Evolutionary conservation across 345 rosid species (phyloP).

Genomic region (Hirschfeldia incana): DNA sequence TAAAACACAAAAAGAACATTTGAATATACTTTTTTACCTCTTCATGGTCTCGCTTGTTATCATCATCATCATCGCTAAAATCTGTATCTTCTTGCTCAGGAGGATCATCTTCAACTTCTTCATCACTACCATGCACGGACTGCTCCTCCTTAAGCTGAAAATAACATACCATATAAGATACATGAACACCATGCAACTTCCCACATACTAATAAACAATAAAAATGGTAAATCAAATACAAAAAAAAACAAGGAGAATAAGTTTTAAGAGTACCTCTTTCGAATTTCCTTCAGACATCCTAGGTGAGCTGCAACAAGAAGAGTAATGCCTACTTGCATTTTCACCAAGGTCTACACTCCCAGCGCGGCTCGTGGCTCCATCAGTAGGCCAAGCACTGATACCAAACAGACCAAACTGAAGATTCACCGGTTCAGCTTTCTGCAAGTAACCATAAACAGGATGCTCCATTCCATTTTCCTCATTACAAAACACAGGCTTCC

Average conservation of each 20-base stretch:
- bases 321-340: slow-evolving; percentile 70
- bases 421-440: slow-evolving; percentile 13
- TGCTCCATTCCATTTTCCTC: slow-evolving; percentile 50
- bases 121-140: slow-evolving; percentile 95
- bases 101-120: slow-evolving; percentile 76
- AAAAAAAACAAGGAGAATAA: not conserved
- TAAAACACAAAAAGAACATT: not conserved
- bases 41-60: slow-evolving; percentile 55
- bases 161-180: not conserved
- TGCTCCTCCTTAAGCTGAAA: slow-evolving; percentile 84
- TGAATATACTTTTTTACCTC: slow-evolving; percentile 44
- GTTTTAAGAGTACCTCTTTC: slow-evolving; percentile 66
- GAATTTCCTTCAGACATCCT: slow-evolving; percentile 79
- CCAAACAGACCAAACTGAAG: not conserved
- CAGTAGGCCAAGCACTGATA: slow-evolving; percentile 93
- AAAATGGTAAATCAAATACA: no score
- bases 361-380: slow-evolving; percentile 87
- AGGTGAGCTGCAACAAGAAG: slow-evolving; percentile 98
- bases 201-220: not conserved
- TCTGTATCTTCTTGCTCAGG: slow-evolving; percentile 79
- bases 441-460: slow-evolving; percentile 80
- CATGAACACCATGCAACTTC: not conserved
- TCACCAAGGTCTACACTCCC: slow-evolving; percentile 90
- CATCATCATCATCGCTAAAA: slow-evolving; percentile 58
- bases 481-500: slow-evolving; percentile 45